phyloP scores from a whole-genome alignment of 139 green algal genomes.

The Haematococcus lacustris region DNA sequence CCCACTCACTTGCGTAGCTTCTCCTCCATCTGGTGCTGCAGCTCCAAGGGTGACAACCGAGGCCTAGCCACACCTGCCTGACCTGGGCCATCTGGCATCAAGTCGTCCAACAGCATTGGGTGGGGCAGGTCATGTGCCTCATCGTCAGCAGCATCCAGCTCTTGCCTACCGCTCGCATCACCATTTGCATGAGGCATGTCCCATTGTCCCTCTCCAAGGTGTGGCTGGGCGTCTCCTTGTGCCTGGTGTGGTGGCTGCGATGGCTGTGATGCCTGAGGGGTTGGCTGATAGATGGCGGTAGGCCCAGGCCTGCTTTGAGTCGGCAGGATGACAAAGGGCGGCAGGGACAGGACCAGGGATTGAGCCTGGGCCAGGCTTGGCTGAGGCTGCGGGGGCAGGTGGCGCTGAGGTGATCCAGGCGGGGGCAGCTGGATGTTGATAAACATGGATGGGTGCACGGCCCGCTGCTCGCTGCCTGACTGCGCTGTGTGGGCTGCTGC shows the following conservation, averaged over 20 bases:
- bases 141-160: too few species aligned
- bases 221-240: too few species aligned
- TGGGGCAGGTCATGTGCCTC: too few species aligned
- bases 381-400: neutral
- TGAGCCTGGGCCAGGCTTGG: neutral
- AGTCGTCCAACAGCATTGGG: too few species aligned
- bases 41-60: neutral
- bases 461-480: too few species aligned
- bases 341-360: neutral
- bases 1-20: slow-evolving; percentile 5
- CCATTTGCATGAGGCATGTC: too few species aligned
- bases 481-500: neutral
- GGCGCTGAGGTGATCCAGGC: neutral
- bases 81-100: too few species aligned
- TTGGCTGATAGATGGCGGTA: neutral
- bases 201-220: too few species aligned
- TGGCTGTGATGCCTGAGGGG: too few species aligned
- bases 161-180: too few species aligned
- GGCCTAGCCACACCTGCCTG: slow-evolving; percentile 1
- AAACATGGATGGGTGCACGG: too few species aligned
- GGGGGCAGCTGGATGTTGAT: neutral
- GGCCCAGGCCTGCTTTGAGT: neutral
- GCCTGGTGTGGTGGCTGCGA: too few species aligned
- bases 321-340: neutral
- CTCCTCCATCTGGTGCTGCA: slow-evolving; percentile 3